Percentiles rank a stretch among this genome's conserved stretches.
Conservation (phyloP, 2,329 filamentous ascomycete species). For the Beauveria brongniartii region DNA sequence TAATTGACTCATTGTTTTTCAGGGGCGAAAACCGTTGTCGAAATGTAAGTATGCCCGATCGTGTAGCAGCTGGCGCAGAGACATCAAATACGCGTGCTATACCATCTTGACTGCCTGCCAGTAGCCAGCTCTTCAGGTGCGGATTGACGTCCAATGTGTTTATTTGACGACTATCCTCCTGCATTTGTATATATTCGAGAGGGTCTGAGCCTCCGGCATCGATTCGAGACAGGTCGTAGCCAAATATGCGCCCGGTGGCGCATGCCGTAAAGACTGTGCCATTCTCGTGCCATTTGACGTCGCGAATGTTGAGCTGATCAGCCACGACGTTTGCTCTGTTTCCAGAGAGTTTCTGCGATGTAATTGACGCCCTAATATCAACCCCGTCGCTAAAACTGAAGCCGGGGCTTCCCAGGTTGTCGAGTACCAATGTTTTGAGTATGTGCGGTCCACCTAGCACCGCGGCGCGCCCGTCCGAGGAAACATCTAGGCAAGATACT, state of each 20-base stretch:
- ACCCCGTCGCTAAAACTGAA: conserved; percentile 41
- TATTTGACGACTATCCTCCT: conserved; percentile 55
- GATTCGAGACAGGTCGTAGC: conserved; percentile 50
- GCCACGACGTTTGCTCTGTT: conserved; percentile 32
- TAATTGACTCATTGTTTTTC: conserved; percentile 37
- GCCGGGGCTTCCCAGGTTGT: conserved; percentile 29
- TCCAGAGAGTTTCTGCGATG: conserved; percentile 35
- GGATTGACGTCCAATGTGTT: conserved; percentile 57
- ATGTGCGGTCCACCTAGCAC: conserved; percentile 52
- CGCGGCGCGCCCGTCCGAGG: conserved; percentile 46
- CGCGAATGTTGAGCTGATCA: conserved; percentile 56
- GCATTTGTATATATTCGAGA: conserved; percentile 48
- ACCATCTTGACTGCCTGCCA: conserved; percentile 58
- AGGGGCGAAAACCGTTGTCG: conserved; percentile 35
- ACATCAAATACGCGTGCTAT: conserved; percentile 55
- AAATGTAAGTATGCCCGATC: conserved; percentile 42
- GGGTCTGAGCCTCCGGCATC: conserved; percentile 35
- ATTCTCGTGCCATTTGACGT: conserved; percentile 50
- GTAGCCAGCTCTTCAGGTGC: conserved; percentile 46
- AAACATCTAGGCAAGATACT: conserved; percentile 49
- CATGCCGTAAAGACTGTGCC: conserved; percentile 55
- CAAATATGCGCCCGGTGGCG: conserved; percentile 55
- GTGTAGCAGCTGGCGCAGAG: conserved; percentile 37
- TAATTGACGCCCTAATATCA: conserved; percentile 50
- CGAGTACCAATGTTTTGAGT: conserved; percentile 51